Conservation (phyloP, 306 rosid species). For the Malus fusca region DNA sequence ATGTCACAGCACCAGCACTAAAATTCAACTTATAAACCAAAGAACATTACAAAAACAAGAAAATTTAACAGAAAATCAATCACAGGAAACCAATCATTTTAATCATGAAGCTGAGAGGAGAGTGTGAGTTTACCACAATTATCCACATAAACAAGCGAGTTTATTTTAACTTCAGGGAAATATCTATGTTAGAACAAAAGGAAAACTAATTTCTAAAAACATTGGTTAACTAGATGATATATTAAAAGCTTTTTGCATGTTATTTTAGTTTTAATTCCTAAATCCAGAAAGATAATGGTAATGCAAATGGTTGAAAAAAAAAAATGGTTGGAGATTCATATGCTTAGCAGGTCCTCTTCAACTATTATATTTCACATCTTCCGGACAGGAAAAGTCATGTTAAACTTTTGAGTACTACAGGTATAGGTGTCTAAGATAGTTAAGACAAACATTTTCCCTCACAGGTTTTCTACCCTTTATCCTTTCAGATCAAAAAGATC, state of each 20-base stretch:
- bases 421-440: too few relatives aligned
- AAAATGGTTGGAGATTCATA: not conserved
- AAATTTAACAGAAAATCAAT: not conserved
- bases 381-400: not conserved
- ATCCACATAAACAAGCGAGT: not conserved
- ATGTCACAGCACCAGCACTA: not conserved
- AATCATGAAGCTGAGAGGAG: not conserved
- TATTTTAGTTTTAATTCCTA: not conserved
- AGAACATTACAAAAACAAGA: conserved; percentile 1
- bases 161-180: not conserved
- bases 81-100: too few relatives aligned
- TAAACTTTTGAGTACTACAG: too few relatives aligned
- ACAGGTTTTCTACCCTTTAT: not conserved
- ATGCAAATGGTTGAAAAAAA: not conserved
- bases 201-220: not conserved
- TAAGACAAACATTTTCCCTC: not conserved
- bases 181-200: not conserved
- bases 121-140: not conserved
- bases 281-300: not conserved
- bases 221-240: not conserved
- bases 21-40: conserved; percentile 1
- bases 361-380: not conserved
- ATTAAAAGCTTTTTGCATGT: not conserved
- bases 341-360: not conserved
- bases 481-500: not conserved